Evolutionary conservation across 257 asterid genomes (phyloP), one percentile per base, ranked within the genome.

Genomic region (Fraxinus cuspidata): DNA sequence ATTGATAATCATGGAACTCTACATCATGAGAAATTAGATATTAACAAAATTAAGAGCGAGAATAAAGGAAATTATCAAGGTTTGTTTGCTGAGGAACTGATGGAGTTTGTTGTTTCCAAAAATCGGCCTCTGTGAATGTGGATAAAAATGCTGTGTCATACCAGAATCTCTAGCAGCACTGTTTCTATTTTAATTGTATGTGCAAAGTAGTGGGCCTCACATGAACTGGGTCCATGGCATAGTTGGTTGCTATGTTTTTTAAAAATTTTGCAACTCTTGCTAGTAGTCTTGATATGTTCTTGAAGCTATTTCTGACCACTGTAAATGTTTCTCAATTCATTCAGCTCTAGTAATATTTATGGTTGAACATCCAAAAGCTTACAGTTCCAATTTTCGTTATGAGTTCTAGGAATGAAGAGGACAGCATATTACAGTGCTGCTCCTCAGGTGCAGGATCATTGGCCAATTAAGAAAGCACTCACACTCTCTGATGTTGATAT

Each of bases 401-500:
- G 66, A 58, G 13, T 58, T 58, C 29, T 63, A 82, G 87, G 74
- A 74, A 88, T 88, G 92, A 88, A 84, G 82, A 83, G 90, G 83
- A 51, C 87, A 15, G 40, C 84, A 37, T 82, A 83, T 86, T 83
- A 78, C 74, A 76, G 65, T 70, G 77, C 84, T 76, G 81, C 73
- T 65, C 82, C 87, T 68, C 85, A 73, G 75, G 72, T 81, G 80
- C 83, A 72, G 72, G 88, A 88, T 75, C 86, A 82, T 21, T 88
- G 92, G 92, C 90, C 92, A 32, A 86, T 88, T 70, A 86, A 35
- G 37, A 86, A 88, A 81, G 88, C 88, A 47, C 88, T 88, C 82
- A 88, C 90, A 25, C 84, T 86, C 49, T 88, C 92, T 31, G 92
- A 88, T 67, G 87, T 88, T 65, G 92, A 88, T 25, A 86, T 88